Percentiles rank a stretch among this genome's conserved stretches.
Conservation (phyloP, 2,329 filamentous ascomycete genomes). For the Cladophialophora carrionii region DNA sequence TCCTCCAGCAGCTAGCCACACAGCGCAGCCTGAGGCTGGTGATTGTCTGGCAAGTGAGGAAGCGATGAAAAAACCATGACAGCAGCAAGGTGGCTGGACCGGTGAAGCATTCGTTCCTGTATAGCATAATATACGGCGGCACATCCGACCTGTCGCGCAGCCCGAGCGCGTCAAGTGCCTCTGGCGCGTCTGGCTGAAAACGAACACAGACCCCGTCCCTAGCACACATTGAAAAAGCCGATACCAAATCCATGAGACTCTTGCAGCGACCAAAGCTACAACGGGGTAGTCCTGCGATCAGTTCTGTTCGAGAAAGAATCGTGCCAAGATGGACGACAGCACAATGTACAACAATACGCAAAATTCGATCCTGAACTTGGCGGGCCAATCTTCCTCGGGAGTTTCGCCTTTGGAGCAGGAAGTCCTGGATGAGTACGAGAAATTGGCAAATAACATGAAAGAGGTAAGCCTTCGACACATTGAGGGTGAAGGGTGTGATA, state of each 20-base stretch:
- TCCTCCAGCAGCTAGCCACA: too few relatives aligned
- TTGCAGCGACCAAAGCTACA: not conserved
- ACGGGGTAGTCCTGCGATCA: not conserved
- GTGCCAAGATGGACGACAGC: constrained; percentile 37
- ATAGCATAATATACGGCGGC: not conserved
- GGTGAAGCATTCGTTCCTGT: not conserved
- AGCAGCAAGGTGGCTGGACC: not conserved
- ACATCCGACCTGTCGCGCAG: not conserved
- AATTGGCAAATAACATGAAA: constrained; percentile 86
- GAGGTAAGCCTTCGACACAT: constrained; percentile 60
- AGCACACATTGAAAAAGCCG: not conserved
- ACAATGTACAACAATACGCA: constrained; percentile 25
- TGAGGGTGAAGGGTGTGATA: not conserved
- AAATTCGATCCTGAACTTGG: constrained; percentile 25
- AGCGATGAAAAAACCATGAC: not conserved
- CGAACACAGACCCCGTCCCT: too few relatives aligned
- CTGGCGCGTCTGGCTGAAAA: not conserved
- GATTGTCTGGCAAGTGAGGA: too few relatives aligned
- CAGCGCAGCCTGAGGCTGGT: not conserved
- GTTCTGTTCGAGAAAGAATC: not conserved
- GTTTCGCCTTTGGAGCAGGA: constrained; percentile 78
- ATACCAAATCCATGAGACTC: not conserved
- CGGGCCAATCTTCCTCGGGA: constrained; percentile 21
- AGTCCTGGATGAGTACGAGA: constrained; percentile 89
- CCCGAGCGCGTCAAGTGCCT: not conserved